Conservation (phyloP, 2,329 filamentous ascomycete species). For the Immersiporthe knoxdaviesiana region DNA sequence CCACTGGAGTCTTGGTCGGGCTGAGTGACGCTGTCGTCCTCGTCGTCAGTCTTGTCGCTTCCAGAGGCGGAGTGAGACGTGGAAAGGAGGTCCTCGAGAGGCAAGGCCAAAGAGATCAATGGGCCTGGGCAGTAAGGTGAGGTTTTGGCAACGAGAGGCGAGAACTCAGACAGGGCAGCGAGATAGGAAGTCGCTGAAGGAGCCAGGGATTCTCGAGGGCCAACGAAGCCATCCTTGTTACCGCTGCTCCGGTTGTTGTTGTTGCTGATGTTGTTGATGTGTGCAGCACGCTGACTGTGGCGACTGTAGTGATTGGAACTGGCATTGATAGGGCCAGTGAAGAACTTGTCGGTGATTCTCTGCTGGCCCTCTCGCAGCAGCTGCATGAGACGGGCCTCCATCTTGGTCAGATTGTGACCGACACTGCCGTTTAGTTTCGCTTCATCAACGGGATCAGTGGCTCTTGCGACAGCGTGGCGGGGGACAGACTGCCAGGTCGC, state of each 20-base stretch:
- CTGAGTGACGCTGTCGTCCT: not conserved
- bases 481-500: not conserved
- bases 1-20: too few relatives aligned
- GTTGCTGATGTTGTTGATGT: not conserved
- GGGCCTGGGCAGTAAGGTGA: too few relatives aligned
- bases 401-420: not conserved
- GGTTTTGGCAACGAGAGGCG: not conserved
- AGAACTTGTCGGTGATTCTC: not conserved
- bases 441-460: too few relatives aligned
- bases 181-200: not conserved
- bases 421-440: not conserved
- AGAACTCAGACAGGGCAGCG: not conserved
- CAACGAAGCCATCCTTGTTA: conserved; percentile 4
- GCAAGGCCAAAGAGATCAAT: too few relatives aligned
- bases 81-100: not conserved
- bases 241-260: conserved; percentile 3
- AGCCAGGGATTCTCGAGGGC: not conserved
- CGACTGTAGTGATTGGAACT: not conserved
- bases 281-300: not conserved
- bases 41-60: not conserved
- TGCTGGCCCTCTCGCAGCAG: not conserved
- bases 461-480: too few relatives aligned
- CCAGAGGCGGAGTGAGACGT: not conserved
- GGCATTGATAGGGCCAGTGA: not conserved
- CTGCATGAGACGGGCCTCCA: not conserved